These are phyloP conservation scores for Monilinia laxa DNA, from an alignment of 2,329 filamentous ascomycete species.

Conservation along the genomic window DNA sequence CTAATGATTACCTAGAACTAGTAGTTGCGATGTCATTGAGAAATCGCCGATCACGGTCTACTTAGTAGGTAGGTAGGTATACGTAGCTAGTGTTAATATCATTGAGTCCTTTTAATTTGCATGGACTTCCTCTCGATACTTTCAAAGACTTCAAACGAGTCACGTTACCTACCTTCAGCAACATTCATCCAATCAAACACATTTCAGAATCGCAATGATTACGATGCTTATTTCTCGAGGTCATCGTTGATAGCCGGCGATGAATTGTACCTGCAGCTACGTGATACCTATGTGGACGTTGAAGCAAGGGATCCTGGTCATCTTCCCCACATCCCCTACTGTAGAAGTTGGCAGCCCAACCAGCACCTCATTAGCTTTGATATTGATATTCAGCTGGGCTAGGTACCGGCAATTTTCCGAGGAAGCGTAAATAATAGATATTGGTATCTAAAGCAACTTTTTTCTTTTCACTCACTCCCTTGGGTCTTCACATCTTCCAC, in stretches of 20 bases:
- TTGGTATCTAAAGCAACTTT: background rate
- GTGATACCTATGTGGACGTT: background rate
- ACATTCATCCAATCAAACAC: background rate
- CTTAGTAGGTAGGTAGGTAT: too few species aligned
- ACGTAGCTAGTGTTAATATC: background rate
- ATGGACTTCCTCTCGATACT: background rate
- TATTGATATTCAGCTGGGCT: constrained; percentile 15
- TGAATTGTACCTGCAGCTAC: constrained; percentile 1
- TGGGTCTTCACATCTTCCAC: background rate
- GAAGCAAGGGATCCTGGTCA: background rate
- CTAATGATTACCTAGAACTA: too few species aligned
- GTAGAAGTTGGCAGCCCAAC: constrained; percentile 7
- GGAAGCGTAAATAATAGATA: background rate
- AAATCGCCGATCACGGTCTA: background rate
- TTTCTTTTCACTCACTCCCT: background rate
- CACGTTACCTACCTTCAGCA: background rate
- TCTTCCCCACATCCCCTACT: constrained; percentile 5
- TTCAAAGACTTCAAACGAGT: background rate
- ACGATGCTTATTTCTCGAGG: background rate
- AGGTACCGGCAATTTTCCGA: constrained; percentile 11
- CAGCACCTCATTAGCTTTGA: too few species aligned
- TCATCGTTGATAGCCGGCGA: background rate
- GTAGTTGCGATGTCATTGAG: background rate
- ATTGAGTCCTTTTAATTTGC: background rate
- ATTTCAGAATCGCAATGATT: background rate